These are phyloP conservation scores for Penicillium corylophilum DNA, from an alignment of 2,329 filamentous ascomycete genomes.

Conservation along the genomic window DNA sequence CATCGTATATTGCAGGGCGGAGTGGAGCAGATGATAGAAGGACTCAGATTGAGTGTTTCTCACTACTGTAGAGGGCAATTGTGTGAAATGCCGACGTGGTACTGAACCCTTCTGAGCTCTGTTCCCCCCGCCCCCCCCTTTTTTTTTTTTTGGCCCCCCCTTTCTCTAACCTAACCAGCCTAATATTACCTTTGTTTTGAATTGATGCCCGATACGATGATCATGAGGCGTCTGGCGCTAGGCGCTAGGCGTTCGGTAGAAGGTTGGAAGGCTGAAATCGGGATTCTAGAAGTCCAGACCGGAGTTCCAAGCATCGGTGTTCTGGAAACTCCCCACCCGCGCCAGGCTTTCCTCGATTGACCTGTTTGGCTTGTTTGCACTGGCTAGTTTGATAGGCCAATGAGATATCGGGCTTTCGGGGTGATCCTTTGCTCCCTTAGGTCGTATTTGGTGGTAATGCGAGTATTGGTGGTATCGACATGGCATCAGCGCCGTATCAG, in stretches of 20 bases:
- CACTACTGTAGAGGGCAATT: not conserved
- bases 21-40: slow-evolving; percentile 15
- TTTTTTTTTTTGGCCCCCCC: not conserved
- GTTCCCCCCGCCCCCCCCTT: not conserved
- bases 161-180: not conserved
- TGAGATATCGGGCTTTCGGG: slow-evolving; percentile 5
- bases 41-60: slow-evolving; percentile 13
- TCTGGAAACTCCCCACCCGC: slow-evolving; percentile 21
- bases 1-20: slow-evolving; percentile 20
- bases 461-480: not conserved
- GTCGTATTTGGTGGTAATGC: not conserved
- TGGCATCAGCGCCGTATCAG: not conserved
- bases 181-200: slow-evolving; percentile 8
- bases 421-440: not conserved
- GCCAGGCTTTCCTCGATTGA: slow-evolving; percentile 11
- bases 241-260: not conserved
- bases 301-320: slow-evolving; percentile 7
- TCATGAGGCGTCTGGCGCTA: not conserved
- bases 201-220: slow-evolving; percentile 5
- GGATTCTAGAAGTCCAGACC: slow-evolving; percentile 4
- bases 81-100: not conserved
- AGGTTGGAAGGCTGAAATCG: not conserved
- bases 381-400: not conserved
- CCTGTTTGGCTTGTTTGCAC: slow-evolving; percentile 17
- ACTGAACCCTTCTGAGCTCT: not conserved